Conservation (phyloP, 768 basidiomycete genomes). For the Leccinum aurantiacum region DNA sequence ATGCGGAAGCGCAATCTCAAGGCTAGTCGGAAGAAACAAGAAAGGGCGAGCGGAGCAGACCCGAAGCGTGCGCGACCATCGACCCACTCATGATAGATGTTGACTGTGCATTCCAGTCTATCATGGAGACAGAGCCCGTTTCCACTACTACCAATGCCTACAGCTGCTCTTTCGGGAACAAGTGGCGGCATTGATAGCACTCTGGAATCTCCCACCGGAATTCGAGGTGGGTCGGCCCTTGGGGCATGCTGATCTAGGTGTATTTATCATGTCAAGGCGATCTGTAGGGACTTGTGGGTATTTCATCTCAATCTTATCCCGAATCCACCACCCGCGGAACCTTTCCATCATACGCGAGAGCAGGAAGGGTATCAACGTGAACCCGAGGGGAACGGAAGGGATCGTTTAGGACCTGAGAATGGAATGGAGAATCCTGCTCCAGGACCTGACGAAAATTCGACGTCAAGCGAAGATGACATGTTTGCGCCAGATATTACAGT, state of each 20-base stretch:
- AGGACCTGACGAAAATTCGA: conserved; percentile 8
- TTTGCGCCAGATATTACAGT: conserved; percentile 38
- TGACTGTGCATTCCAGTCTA: conserved; percentile 57
- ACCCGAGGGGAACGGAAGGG: conserved; percentile 5
- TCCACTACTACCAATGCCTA: conserved; percentile 79
- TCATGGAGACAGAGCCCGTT: conserved; percentile 75
- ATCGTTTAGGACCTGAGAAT: conserved; percentile 18
- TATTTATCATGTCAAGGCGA: conserved; percentile 41
- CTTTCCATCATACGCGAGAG: conserved; percentile 48
- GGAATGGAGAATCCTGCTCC: conserved; percentile 14
- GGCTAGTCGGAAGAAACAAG: conserved; percentile 52
- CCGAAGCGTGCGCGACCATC: conserved; percentile 48
- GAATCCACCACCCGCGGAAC: conserved; percentile 60
- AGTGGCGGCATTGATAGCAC: conserved; percentile 51
- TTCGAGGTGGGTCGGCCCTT: conserved; percentile 60
- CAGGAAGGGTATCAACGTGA: conserved; percentile 25
- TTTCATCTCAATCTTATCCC: conserved; percentile 66
- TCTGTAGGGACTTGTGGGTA: conserved; percentile 83
- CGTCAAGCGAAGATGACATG: conserved; percentile 26
- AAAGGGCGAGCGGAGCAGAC: conserved; percentile 51
- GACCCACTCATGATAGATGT: neutral
- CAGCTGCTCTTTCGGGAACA: conserved; percentile 83
- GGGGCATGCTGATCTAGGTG: neutral
- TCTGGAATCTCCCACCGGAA: conserved; percentile 76
- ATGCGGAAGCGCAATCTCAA: conserved; percentile 69